These are phyloP conservation scores for Talaromyces funiculosus DNA, from an alignment of 2,329 filamentous ascomycete genomes.

Conservation along the genomic window DNA sequence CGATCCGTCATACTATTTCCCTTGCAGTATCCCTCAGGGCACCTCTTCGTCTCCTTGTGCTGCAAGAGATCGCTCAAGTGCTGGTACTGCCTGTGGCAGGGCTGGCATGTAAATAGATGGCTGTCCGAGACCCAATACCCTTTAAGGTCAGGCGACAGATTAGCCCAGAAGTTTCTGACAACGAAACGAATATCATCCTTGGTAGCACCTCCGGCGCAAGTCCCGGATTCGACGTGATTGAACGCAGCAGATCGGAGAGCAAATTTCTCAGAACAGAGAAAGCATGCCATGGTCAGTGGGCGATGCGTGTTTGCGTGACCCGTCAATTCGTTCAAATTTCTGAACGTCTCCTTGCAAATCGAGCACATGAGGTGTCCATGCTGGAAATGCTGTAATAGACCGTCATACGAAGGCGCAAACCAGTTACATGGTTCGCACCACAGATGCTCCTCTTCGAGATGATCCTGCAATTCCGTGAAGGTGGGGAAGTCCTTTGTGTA, in stretches of 20 bases:
- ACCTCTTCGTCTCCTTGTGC: conserved; percentile 18
- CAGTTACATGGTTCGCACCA: conserved; percentile 20
- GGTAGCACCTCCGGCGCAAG: conserved; percentile 16
- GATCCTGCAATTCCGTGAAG: conserved; percentile 16
- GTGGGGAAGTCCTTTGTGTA: conserved; percentile 16
- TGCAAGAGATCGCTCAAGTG: conserved; percentile 20
- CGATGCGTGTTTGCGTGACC: conserved; percentile 19
- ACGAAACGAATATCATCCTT: conserved; percentile 14
- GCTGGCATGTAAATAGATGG: conserved; percentile 15
- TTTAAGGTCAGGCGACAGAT: background rate
- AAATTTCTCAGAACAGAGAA: conserved; percentile 18
- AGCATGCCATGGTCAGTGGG: conserved; percentile 16
- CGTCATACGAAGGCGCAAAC: conserved; percentile 18
- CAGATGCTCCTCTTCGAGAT: conserved; percentile 17
- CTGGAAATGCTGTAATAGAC: conserved; percentile 18
- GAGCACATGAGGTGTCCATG: conserved; percentile 17
- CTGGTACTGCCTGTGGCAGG: conserved; percentile 15
- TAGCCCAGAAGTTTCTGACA: conserved; percentile 10
- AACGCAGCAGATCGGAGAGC: conserved; percentile 17
- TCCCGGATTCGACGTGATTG: conserved; percentile 21
- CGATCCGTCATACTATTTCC: conserved; percentile 11
- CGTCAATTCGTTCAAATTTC: conserved; percentile 17
- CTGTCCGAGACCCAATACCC: background rate
- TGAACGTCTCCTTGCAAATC: conserved; percentile 18
- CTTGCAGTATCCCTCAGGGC: conserved; percentile 16